Evolutionary conservation across 225 moss, liverwort and hornwort species (phyloP).

Genomic region (Ulota crispa): DNA sequence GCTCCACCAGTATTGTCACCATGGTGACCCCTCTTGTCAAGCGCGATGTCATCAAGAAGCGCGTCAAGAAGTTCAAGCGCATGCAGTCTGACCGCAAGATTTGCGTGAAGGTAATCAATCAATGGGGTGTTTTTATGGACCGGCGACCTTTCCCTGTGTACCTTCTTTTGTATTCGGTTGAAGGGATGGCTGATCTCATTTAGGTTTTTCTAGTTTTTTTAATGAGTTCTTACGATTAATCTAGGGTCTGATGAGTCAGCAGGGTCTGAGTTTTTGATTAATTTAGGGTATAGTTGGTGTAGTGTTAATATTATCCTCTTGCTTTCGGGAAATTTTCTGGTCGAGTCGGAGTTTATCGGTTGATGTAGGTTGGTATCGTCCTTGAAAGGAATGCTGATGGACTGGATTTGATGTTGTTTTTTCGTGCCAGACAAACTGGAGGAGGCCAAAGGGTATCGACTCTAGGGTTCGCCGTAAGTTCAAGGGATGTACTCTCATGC

Average conservation of each 20-base stretch:
- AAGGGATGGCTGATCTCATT: neutral
- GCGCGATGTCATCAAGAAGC: slow-evolving; percentile 84
- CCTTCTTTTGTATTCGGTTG: neutral
- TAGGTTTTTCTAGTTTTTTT: neutral
- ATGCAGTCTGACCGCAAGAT: slow-evolving; percentile 93
- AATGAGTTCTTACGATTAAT: neutral
- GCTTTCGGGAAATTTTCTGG: no score
- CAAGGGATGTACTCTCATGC: slow-evolving; percentile 87
- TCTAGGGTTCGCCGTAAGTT: slow-evolving; percentile 90
- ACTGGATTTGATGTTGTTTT: neutral
- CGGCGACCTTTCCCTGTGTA: neutral
- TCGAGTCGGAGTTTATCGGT: neutral
- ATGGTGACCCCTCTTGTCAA: slow-evolving; percentile 94
- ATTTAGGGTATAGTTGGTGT: neutral
- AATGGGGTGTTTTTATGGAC: neutral
- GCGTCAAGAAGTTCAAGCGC: slow-evolving; percentile 96
- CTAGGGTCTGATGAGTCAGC: neutral
- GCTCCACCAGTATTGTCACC: slow-evolving; percentile 9
- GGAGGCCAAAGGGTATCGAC: slow-evolving; percentile 91
- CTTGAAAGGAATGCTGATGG: neutral
- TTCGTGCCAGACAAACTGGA: slow-evolving; percentile 70
- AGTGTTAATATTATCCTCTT: neutral
- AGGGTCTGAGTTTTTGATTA: neutral
- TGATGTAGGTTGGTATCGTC: neutral
- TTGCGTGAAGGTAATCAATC: slow-evolving; percentile 66